A percentile compares a stretch with the other conserved stretches of the same genome.
phyloP scores from a whole-genome alignment of 345 rosid genomes.

The Mercurialis annua region DNA sequence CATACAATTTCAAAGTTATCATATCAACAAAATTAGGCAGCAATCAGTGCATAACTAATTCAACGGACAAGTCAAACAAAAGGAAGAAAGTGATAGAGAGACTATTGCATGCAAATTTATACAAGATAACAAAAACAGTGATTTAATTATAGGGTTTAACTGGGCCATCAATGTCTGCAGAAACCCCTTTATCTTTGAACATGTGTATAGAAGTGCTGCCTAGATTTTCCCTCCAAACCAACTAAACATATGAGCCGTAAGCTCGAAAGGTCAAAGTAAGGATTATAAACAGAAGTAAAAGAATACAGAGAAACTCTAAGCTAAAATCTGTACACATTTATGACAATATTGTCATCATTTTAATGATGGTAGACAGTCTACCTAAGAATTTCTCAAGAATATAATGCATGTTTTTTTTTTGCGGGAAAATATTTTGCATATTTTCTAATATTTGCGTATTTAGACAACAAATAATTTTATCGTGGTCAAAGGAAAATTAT shows the following conservation, averaged over 20 bases:
- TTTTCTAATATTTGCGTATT: no score
- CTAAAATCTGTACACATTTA: no score
- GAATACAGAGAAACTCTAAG: no score
- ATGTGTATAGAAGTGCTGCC: neutral
- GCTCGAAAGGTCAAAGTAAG: neutral
- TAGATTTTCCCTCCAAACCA: neutral
- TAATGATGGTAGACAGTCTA: no score
- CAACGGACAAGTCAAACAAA: neutral
- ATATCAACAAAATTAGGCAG: neutral
- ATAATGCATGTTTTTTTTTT: no score
- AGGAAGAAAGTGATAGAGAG: neutral
- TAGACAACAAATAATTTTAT: no score
- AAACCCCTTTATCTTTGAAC: neutral
- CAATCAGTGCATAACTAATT: neutral
- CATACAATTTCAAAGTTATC: slow-evolving; percentile 14
- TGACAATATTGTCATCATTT: no score
- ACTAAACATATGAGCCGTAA: neutral
- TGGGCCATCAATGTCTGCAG: neutral
- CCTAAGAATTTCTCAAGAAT: no score
- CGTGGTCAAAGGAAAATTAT: no score
- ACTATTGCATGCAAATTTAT: neutral
- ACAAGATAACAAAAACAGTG: neutral
- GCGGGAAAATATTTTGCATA: no score
- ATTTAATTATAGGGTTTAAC: neutral
- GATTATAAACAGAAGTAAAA: neutral